Percentiles rank a stretch among this genome's conserved stretches.
Conservation (phyloP, 2,329 filamentous ascomycete genomes). For the Zalaria sp. region DNA sequence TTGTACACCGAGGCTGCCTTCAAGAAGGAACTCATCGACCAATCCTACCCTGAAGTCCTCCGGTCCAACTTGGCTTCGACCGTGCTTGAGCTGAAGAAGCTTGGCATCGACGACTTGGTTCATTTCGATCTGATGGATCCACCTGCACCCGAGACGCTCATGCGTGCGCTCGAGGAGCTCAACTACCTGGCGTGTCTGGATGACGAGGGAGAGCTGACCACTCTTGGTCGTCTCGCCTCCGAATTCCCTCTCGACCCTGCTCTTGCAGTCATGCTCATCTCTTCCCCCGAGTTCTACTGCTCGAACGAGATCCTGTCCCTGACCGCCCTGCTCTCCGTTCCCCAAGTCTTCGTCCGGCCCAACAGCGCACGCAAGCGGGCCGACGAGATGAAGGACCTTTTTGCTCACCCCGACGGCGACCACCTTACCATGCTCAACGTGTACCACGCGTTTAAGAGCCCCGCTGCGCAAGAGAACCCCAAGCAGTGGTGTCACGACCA, state of each 20-base stretch:
- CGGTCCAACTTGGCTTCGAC: constrained; percentile 91
- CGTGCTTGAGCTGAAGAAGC: constrained; percentile 91
- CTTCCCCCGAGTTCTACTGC: constrained; percentile 94
- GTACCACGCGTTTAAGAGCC: constrained; percentile 89
- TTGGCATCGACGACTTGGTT: constrained; percentile 87
- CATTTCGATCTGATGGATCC: constrained; percentile 99
- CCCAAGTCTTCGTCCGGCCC: constrained; percentile 84
- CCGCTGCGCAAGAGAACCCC: constrained; percentile 53
- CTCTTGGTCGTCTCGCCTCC: constrained; percentile 73
- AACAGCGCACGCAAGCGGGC: constrained; percentile 75
- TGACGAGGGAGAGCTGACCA: constrained; percentile 86
- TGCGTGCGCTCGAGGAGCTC: constrained; percentile 92
- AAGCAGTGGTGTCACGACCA: constrained; percentile 97
- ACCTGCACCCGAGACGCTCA: constrained; percentile 92
- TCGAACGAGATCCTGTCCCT: constrained; percentile 96
- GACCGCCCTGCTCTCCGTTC: constrained; percentile 84
- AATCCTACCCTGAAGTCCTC: constrained; percentile 91
- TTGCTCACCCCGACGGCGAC: constrained; percentile 85
- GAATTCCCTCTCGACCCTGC: constrained; percentile 92
- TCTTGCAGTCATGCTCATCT: constrained; percentile 94
- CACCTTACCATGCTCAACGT: constrained; percentile 94
- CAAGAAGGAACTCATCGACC: constrained; percentile 95
- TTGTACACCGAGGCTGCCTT: constrained; percentile 91
- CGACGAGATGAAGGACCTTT: constrained; percentile 93
- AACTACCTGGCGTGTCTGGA: constrained; percentile 96